Base-by-base conservation (phyloP, 2,329 filamentous ascomycete genomes). In the Alternaria panax region DNA sequence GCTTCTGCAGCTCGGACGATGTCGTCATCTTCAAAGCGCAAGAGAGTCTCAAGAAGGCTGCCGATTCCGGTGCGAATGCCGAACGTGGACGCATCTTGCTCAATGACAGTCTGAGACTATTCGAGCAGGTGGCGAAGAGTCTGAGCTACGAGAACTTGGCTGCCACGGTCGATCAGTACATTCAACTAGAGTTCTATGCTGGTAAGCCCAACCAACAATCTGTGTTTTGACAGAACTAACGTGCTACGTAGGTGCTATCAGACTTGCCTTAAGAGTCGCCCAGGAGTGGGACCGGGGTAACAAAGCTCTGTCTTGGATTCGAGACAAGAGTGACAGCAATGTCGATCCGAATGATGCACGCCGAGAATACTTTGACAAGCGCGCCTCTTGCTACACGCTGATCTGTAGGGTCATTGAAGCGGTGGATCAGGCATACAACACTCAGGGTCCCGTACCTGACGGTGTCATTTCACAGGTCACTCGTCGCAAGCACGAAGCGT, bases 21-120 rank as follows among this genome's bases (percentile, higher is more conserved):
- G 95, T 98, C 2, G 89, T 98, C 65, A 94, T 97, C 68, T 99
- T 99, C 88, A 98, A 97, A 79, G 95, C 95, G 0, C 94, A 98
- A 75, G 95, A 99, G 78, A 91, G 94, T 71, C 82, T 98, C 53
- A 96, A 97, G 82, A 87, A 92, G 67, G 94, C 94, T 1, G 88
- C 89, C 2, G 93, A 97, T 75, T 87, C 91, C 47, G 87, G 88
- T 9, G 82, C 85, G 5, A 92, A 93, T 71, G 88, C 88, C 4
- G 94, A 93, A 67, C 84, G 88, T 52, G 92, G 91, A 6, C 88
- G 93, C 32, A 88, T 89, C 43, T 81, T 97, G 34, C 84, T 99
- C 22, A 93, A 93, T 68, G 94, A 98, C 76, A 97, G 93, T 78
- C 79, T 97, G 68, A 87, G 89, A 53, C 83, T 98, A 16, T 98